Conservation (phyloP, 768 basidiomycete genomes). For the Leucocoprinus leucothites region DNA sequence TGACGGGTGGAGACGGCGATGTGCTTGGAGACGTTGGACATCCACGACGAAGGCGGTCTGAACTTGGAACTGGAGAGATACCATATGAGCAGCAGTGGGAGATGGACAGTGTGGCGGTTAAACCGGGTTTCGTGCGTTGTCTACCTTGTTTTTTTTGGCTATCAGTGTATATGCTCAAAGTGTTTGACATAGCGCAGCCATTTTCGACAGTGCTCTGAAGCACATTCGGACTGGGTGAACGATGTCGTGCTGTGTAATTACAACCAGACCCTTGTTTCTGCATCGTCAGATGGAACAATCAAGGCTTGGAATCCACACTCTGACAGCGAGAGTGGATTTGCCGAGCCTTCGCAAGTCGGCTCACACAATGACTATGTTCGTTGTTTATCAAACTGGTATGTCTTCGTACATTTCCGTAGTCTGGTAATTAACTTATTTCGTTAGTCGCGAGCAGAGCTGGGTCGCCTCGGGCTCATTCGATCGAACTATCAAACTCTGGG, state of each 20-base stretch:
- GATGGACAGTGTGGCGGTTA: constrained; percentile 54
- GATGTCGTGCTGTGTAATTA: constrained; percentile 89
- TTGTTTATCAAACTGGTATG: constrained; percentile 70
- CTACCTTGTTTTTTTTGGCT: constrained; percentile 22
- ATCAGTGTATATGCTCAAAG: constrained; percentile 8
- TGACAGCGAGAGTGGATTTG: constrained; percentile 26
- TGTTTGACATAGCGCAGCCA: constrained; percentile 40
- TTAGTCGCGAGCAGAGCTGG: constrained; percentile 79
- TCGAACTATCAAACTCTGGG: constrained; percentile 93
- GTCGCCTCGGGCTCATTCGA: constrained; percentile 94
- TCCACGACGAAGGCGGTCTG: constrained; percentile 32
- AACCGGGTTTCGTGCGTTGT: constrained; percentile 48
- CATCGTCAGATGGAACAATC: constrained; percentile 93
- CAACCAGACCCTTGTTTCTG: constrained; percentile 92
- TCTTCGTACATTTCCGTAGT: neutral
- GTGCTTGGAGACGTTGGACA: constrained; percentile 66
- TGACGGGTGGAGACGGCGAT: constrained; percentile 60
- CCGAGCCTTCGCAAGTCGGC: constrained; percentile 68
- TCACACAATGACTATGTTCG: constrained; percentile 85
- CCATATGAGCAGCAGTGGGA: constrained; percentile 81
- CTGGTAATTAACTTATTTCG: constrained; percentile 17
- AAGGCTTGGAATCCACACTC: constrained; percentile 92
- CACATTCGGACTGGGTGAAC: constrained; percentile 95
- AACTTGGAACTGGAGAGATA: constrained; percentile 30
- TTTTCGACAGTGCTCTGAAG: constrained; percentile 87